phyloP scores from a whole-genome alignment of 805 yeast genomes.

The Jamesozyma rosinii region DNA sequence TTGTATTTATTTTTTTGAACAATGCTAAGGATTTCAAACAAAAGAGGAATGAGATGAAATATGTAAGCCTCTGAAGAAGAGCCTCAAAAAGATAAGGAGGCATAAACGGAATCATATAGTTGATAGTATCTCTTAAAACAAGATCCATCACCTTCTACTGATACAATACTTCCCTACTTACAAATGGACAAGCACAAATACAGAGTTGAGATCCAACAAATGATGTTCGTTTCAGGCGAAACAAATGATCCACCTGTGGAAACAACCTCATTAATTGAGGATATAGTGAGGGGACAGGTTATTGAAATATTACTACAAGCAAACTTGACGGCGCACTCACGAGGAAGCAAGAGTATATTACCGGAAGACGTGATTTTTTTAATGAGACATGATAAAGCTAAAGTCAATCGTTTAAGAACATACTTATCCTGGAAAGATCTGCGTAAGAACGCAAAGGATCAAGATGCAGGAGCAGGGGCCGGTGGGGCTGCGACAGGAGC shows the following conservation, averaged over 20 bases:
- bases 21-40: neutral
- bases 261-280: slow-evolving; percentile 88
- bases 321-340: slow-evolving; percentile 59
- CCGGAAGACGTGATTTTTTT: slow-evolving; percentile 91
- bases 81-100: too few relatives aligned
- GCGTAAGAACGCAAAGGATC: slow-evolving; percentile 68
- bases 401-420: slow-evolving; percentile 82
- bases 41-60: neutral
- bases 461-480: slow-evolving; percentile 50
- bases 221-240: slow-evolving; percentile 98
- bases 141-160: too few relatives aligned
- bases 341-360: slow-evolving; percentile 77
- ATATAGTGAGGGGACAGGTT: slow-evolving; percentile 90
- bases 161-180: too few relatives aligned
- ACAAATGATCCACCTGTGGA: slow-evolving; percentile 88
- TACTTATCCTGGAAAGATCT: slow-evolving; percentile 96
- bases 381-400: slow-evolving; percentile 87
- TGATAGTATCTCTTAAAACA: neutral
- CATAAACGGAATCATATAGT: too few relatives aligned
- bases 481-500: slow-evolving; percentile 33
- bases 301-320: slow-evolving; percentile 74
- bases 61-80: too few relatives aligned
- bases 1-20: neutral
- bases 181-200: slow-evolving; percentile 49
- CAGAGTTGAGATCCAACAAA: slow-evolving; percentile 88